Conservation (phyloP, 176 grass and related monocot genomes). For the Musa troglodytarum region DNA sequence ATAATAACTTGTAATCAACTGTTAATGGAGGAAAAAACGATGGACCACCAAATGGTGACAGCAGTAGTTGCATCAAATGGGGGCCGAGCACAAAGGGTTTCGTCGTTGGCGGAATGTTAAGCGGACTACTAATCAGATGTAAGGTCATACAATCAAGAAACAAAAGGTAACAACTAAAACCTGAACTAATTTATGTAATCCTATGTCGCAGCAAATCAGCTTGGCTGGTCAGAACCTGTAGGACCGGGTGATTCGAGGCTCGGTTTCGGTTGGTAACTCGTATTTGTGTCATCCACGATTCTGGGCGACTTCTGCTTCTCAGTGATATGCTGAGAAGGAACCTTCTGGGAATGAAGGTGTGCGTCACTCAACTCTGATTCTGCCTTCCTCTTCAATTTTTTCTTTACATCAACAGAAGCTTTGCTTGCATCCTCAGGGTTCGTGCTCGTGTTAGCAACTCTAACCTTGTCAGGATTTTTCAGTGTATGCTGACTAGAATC, state of each 20-base stretch:
- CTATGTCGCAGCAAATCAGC: not conserved
- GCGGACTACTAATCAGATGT: not conserved
- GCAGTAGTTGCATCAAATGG: not conserved
- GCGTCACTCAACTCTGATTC: constrained; percentile 37
- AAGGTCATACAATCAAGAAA: not conserved
- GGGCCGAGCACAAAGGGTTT: not conserved
- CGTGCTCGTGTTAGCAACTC: constrained; percentile 16
- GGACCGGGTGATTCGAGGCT: not conserved
- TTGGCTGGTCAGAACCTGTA: not conserved
- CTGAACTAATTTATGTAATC: not conserved
- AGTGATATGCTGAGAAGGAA: constrained; percentile 28
- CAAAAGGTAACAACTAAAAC: not conserved
- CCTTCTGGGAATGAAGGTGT: constrained; percentile 40
- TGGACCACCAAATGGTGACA: no score
- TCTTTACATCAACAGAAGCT: constrained; percentile 27
- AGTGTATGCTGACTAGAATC: constrained; percentile 43
- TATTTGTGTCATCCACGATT: constrained; percentile 39
- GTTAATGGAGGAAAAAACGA: no score
- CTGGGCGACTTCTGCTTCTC: constrained; percentile 46
- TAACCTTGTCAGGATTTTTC: constrained; percentile 35
- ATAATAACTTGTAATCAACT: no score
- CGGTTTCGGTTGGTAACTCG: not conserved
- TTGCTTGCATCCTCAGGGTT: constrained; percentile 28
- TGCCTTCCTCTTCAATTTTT: constrained; percentile 60
- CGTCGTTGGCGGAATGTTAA: not conserved